These are phyloP conservation scores for Linaria vulgaris DNA, from an alignment of 257 asterid species.

Conservation along the genomic window DNA sequence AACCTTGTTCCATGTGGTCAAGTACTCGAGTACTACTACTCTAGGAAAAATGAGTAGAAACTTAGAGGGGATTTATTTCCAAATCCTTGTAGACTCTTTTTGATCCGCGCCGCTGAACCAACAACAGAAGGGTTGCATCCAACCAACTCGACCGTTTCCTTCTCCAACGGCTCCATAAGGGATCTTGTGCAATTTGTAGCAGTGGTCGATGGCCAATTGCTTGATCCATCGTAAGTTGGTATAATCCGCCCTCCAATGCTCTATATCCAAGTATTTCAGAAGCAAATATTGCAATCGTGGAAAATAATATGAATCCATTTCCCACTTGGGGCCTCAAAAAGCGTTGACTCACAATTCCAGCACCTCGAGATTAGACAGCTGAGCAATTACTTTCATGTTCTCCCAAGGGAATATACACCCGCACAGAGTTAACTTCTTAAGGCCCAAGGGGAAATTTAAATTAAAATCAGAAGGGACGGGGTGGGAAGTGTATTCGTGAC, in stretches of 20 bases:
- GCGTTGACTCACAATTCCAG: background rate
- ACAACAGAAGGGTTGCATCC: background rate
- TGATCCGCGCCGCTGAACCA: constrained; percentile 6
- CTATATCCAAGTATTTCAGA: background rate
- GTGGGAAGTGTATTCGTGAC: background rate
- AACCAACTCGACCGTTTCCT: background rate
- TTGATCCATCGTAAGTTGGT: constrained; percentile 5
- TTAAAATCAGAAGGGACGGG: background rate
- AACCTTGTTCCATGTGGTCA: too few species aligned
- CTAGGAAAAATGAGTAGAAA: too few species aligned
- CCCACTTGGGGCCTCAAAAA: background rate
- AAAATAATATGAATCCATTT: background rate
- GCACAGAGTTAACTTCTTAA: background rate
- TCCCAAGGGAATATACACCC: background rate
- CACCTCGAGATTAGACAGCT: background rate
- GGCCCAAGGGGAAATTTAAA: constrained; percentile 4
- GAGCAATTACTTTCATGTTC: background rate
- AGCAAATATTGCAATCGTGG: too few species aligned
- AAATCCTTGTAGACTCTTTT: background rate
- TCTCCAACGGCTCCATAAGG: constrained; percentile 17
- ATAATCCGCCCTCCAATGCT: constrained; percentile 5
- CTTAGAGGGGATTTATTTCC: background rate
- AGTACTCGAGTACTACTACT: too few species aligned
- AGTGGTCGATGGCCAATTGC: background rate
- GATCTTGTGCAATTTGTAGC: background rate